A percentile compares a stretch with the other conserved stretches of the same genome.
Conservation (phyloP, 1,284 basidiomycete species). For the Trichosporon ovoides region DNA sequence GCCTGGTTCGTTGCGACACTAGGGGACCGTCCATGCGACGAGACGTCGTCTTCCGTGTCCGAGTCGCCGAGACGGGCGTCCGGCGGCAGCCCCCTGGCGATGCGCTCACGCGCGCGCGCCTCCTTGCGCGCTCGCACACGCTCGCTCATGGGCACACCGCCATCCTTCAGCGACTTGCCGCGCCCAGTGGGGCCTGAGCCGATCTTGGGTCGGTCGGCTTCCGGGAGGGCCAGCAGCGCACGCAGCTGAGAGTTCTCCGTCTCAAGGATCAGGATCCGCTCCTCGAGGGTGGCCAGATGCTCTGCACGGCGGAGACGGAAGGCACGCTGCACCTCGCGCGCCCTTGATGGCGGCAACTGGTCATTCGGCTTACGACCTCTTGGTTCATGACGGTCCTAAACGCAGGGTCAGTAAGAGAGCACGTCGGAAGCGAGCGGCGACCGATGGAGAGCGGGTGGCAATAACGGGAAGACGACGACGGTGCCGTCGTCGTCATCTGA, state of each 20-base stretch:
- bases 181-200: constrained; percentile 49
- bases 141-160: constrained; percentile 49
- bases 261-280: constrained; percentile 74
- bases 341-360: constrained; percentile 83
- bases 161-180: constrained; percentile 47
- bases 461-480: not conserved
- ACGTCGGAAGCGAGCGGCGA: not conserved
- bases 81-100: constrained; percentile 28
- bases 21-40: constrained; percentile 28
- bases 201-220: constrained; percentile 48
- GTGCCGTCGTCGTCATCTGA: not conserved
- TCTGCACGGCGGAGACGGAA: constrained; percentile 85
- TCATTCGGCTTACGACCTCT: constrained; percentile 87
- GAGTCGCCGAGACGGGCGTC: constrained; percentile 12
- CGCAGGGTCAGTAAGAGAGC: not conserved
- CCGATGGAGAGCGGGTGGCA: not conserved
- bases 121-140: constrained; percentile 47
- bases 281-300: constrained; percentile 76
- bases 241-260: constrained; percentile 75
- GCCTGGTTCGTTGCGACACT: constrained; percentile 13
- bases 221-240: constrained; percentile 67
- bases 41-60: constrained; percentile 18
- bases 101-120: constrained; percentile 38
- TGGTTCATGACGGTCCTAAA: constrained; percentile 45
- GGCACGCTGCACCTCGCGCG: constrained; percentile 84